Evolutionary conservation across 2,329 filamentous ascomycete species (phyloP).

Genomic region (Pseudogymnoascus sp.): DNA sequence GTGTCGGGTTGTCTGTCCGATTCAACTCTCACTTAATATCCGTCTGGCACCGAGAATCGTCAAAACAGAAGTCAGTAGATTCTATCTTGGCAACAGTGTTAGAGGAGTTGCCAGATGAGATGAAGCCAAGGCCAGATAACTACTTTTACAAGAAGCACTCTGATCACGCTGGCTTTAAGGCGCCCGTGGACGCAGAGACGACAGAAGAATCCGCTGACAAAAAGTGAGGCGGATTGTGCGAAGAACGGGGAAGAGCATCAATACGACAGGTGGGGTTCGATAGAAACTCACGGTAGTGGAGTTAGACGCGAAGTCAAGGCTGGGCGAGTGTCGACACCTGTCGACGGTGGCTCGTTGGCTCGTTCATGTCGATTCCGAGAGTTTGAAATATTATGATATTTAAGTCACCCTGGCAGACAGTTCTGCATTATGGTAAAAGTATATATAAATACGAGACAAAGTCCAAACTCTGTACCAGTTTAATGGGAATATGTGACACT

Average conservation of each 20-base stretch:
- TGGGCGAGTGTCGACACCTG: not conserved
- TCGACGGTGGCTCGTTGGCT: conserved; percentile 5
- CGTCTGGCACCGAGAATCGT: conserved; percentile 86
- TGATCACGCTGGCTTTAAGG: conserved; percentile 76
- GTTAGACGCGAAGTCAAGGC: conserved; percentile 1
- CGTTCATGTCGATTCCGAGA: conserved; percentile 11
- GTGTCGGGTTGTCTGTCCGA: conserved; percentile 76
- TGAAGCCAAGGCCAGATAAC: conserved; percentile 61
- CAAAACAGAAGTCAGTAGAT: conserved; percentile 70
- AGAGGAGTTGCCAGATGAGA: conserved; percentile 61
- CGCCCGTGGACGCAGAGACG: conserved; percentile 31
- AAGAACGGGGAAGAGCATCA: not conserved
- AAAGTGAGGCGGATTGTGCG: not conserved
- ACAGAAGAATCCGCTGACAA: conserved; percentile 15
- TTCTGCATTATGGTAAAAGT: conserved; percentile 1
- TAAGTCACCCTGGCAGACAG: not conserved
- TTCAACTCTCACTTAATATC: conserved; percentile 85
- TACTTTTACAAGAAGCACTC: conserved; percentile 87
- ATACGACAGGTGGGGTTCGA: conserved; percentile 18
- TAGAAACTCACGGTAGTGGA: conserved; percentile 14
- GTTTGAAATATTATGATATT: conserved; percentile 1
- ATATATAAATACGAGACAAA: conserved; percentile 1
- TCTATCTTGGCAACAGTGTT: conserved; percentile 65
- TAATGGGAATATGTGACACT: not conserved
- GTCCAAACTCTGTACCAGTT: not conserved